Base-by-base conservation (phyloP, 371 early-diverging fungal species). In the Syncephalastrum sp. region DNA sequence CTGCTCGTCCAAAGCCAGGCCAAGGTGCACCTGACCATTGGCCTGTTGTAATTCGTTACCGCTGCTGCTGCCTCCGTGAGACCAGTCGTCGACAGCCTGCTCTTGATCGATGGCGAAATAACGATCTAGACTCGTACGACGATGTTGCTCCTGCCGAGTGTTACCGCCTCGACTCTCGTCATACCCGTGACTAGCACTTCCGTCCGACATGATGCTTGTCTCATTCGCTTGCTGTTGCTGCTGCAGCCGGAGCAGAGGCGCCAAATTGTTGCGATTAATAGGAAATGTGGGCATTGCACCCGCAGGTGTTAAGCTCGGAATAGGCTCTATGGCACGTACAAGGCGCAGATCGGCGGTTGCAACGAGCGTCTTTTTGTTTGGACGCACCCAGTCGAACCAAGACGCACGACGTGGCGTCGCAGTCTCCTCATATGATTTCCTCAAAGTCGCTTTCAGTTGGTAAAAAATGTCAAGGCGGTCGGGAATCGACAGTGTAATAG, bases 391-490 rank as follows among this genome's bases (percentile, higher is more conserved):
- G 21, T 60, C 60, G 4, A 60, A 42, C 29, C 45, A 60, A 29
- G 60, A 48, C 0, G 44, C 16, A n/a, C 38, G 38, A 10, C 38
- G 38, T 33, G 50, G 45, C 5, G 33, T 23, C 1, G 42, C 3
- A 4, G 14, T 8, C 5, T 61, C 48, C 21, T 53, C 58, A 27
- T 41, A n/a, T 21, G 54, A 53, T 15, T 45, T 41, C 27, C 53
- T 45, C 17, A 63, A 10, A 5, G 58, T 57, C 13, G 57, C 54
- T 27, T 45, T 70, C 14, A 75, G 41, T 15, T 62, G 70, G 50
- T 75, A 75, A 33, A 62, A 70, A 5, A 75, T 75, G 21, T 68
- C 59, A 2, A 75, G 44, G 21, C 76, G 76, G 10, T 66, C 57
- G 16, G 58, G 57, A 23, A 75, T 75, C 15, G 29, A 44, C 25